These are phyloP conservation scores for Thymus mandschuricus DNA, from an alignment of 257 asterid species.

Conservation along the genomic window DNA sequence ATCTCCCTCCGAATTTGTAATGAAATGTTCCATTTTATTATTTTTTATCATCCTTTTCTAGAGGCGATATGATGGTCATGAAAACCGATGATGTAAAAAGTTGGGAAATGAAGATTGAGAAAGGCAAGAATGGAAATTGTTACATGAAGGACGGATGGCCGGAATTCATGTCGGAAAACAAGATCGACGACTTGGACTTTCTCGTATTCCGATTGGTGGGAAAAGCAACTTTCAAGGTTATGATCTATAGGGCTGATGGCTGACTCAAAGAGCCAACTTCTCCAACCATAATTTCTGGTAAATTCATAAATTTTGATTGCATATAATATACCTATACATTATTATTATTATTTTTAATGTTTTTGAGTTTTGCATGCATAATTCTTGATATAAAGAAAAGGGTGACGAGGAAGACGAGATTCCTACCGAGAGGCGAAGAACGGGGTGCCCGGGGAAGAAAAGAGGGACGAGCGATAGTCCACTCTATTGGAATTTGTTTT, in stretches of 20 bases:
- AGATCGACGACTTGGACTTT: not conserved
- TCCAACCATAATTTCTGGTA: not conserved
- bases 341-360: too few species aligned
- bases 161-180: not conserved
- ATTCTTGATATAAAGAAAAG: too few species aligned
- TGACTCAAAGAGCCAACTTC: not conserved
- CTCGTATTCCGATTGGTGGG: not conserved
- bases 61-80: not conserved
- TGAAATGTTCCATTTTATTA: not conserved
- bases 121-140: not conserved
- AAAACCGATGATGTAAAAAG: not conserved
- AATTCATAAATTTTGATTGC: too few species aligned
- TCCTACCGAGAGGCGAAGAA: too few species aligned
- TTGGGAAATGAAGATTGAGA: not conserved
- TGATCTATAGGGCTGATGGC: not conserved
- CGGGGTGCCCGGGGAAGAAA: too few species aligned
- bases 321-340: too few species aligned
- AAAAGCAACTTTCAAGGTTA: not conserved
- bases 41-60: not conserved
- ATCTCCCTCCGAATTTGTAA: not conserved
- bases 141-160: constrained; percentile 6
- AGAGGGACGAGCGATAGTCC: too few species aligned
- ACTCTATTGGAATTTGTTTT: too few species aligned
- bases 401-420: too few species aligned
- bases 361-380: too few species aligned